Conservation (phyloP, 768 basidiomycete genomes). For the Auricularia heimuer region DNA sequence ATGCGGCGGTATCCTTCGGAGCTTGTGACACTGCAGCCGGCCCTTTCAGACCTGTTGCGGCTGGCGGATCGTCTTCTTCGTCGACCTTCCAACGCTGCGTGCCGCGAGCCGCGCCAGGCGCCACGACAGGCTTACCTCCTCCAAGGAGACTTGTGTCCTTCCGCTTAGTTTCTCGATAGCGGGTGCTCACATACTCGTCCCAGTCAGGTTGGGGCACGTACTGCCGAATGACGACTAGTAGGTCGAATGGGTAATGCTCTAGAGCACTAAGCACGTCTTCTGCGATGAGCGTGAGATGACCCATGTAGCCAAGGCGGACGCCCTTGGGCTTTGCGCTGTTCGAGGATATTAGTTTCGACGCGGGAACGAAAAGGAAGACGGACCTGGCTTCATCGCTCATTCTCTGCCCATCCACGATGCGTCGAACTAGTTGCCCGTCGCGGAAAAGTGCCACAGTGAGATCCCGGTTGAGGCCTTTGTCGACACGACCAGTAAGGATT, state of each 20-base stretch:
- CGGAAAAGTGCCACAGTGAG: conserved; percentile 75
- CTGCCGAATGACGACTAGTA: conserved; percentile 51
- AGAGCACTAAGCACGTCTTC: conserved; percentile 90
- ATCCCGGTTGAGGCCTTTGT: conserved; percentile 60
- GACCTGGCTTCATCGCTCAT: conserved; percentile 71
- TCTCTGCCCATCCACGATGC: conserved; percentile 80
- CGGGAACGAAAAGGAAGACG: conserved; percentile 11
- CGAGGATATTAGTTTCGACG: neutral
- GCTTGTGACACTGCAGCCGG: conserved; percentile 29
- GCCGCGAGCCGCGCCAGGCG: conserved; percentile 12
- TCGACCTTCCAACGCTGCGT: conserved; percentile 58
- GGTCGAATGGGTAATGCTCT: conserved; percentile 75
- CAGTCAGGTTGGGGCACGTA: conserved; percentile 72
- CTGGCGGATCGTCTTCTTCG: conserved; percentile 39
- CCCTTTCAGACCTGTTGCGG: conserved; percentile 34
- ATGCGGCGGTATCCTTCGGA: conserved; percentile 51
- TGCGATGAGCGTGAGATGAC: conserved; percentile 87
- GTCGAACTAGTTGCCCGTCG: conserved; percentile 74
- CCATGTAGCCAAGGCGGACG: conserved; percentile 89
- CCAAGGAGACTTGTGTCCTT: conserved; percentile 73
- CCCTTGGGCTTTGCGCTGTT: conserved; percentile 61
- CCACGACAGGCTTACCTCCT: conserved; percentile 68
- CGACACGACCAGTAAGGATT: conserved; percentile 80
- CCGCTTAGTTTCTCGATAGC: conserved; percentile 78
- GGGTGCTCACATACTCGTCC: conserved; percentile 81